Evolutionary conservation across 305 asterid species (phyloP), one percentile per base, ranked within the genome.

Genomic region (Solanum hybrid): DNA sequence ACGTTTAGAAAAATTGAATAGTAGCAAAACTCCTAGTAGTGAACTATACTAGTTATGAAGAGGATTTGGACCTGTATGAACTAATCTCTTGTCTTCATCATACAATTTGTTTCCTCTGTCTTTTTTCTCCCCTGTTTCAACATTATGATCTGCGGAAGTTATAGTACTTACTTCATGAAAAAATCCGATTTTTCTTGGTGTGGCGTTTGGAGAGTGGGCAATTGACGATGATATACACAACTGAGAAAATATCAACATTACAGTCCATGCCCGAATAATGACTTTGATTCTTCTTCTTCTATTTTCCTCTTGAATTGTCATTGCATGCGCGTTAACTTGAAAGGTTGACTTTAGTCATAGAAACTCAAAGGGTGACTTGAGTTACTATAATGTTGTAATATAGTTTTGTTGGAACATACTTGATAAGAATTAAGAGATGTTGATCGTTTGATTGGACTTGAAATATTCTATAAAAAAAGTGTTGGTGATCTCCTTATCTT

Each of bases 51-150:
- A 94, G 93, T 96, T 96, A 90, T 96, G 98, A 91, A 96, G 98
- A 82, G 98, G 98, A 89, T 96, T 96, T 35, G 98, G 97, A 24
- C 98, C 98, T 11, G 98, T 96, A 42, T 92, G 98, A 60, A 95
- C 93, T 90, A 93, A 35, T 92, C 98, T 94, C 93, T 94, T 92
- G 24, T 91, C 96, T 6, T 92, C 97, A 72, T 92, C 97, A 71
- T 91, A 94, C 64, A 89, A 27, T 38, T 85, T 37, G 32, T 85
- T 79, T 3, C 27, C 32, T 77, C 56, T 4, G 5, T 38, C 13
- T 24, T 7, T 80, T 80, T 7, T 80, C 13, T 46, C 24, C 34
- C 20, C 12, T 26, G 8, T 88, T 37, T 40, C 87, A 16, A 64
- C 75, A 81, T 11, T 3, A 16, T 32, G 71, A n/a, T 17, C 36